Percentiles rank a stretch among this genome's conserved stretches.
Conservation (phyloP, 768 basidiomycete genomes). For the Lentinus brumalis region DNA sequence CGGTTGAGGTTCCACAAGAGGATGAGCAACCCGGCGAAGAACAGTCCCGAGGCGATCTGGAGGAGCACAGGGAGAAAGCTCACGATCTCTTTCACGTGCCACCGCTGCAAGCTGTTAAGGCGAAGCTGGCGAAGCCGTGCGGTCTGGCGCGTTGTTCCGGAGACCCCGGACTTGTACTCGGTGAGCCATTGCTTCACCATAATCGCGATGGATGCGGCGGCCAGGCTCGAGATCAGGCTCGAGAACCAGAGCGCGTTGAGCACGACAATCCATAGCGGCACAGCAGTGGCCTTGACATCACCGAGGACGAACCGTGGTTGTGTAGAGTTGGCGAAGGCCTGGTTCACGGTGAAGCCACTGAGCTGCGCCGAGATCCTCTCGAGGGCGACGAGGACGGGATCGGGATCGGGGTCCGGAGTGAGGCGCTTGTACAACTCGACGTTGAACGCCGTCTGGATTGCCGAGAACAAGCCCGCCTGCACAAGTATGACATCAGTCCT, state of each 20-base stretch:
- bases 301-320: background rate
- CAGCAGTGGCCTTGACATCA: too few species aligned
- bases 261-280: background rate
- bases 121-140: constrained; percentile 21
- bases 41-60: constrained; percentile 15
- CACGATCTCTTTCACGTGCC: constrained; percentile 16
- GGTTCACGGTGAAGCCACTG: background rate
- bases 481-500: too few species aligned
- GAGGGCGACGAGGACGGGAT: background rate
- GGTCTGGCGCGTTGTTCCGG: constrained; percentile 18
- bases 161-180: constrained; percentile 11
- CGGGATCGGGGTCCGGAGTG: background rate
- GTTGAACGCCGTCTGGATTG: constrained; percentile 6
- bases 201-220: constrained; percentile 15
- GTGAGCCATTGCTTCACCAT: constrained; percentile 18
- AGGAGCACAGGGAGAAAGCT: constrained; percentile 12
- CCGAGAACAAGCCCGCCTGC: background rate
- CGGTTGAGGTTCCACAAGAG: constrained; percentile 16
- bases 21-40: constrained; percentile 20
- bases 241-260: constrained; percentile 21
- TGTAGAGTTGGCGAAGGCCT: background rate
- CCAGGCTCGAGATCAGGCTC: constrained; percentile 12
- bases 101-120: constrained; percentile 17
- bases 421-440: constrained; percentile 5
- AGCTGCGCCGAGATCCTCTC: constrained; percentile 4